Base-by-base conservation (phyloP, 345 rosid genomes). In the Pistacia atlantica region DNA sequence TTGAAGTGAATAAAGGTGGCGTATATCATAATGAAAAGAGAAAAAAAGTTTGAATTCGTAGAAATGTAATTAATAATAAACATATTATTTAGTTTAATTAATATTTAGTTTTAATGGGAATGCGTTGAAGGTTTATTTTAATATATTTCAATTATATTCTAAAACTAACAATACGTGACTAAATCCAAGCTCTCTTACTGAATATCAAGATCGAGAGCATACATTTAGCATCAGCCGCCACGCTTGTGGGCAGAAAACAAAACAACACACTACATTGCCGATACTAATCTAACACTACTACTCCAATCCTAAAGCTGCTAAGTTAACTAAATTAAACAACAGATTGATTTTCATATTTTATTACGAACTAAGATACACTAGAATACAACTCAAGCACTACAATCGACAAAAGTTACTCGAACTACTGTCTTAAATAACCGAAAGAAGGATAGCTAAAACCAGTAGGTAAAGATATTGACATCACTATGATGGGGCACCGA, bases 401-500 rank as follows among this genome's bases (percentile, higher is more conserved):
- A 8, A 52, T 14, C 18, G 10, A 51, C 37, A 38, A 22, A 56
- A 57, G 0, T 8, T 8, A 56, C 62, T 22, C 14, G 12, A 64
- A 28, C 62, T 13, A 65, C 9, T 6, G n/a, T 9, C 75, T 58
- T 20, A 42, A 45, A 25, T 14, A 13, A 64, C 62, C 61, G 55
- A 54, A 52, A 37, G 18, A 7, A 25, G 35, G 22, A 45, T 48
- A 31, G 46, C 61, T 45, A 4, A 48, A 16, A 46, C 28, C 28
- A 42, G 37, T 0, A 45, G 58, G 25, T 11, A 13, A 13, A 31
- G 22, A 49, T 4, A 71, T 56, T 31, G 7, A 22, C 33, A 25
- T 54, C 54, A 59, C 68, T 87, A 94, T 62, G 99, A 97, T 56
- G 99, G 99, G 66, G 99, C 98, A 9, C 98, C 98, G 0, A 97